These are phyloP conservation scores for Acacia pycnantha DNA, from an alignment of 331 rosid species.

Conservation along the genomic window DNA sequence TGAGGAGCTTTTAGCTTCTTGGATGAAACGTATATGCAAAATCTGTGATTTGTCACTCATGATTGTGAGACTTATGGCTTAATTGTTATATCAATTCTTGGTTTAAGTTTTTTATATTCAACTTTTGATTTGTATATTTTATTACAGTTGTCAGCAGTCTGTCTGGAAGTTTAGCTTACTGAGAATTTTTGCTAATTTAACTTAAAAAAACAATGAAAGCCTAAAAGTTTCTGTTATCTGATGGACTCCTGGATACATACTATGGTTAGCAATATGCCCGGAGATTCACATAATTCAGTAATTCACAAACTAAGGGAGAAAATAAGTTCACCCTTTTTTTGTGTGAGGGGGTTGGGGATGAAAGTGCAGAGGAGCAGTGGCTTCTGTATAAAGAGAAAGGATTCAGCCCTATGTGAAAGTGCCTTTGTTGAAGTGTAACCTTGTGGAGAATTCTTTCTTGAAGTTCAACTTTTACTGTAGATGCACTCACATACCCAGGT, in stretches of 20 bases:
- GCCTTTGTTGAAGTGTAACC: not conserved
- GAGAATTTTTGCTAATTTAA: not conserved
- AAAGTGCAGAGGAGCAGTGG: not conserved
- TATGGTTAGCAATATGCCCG: not conserved
- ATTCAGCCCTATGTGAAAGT: not conserved
- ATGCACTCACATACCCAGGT: not conserved
- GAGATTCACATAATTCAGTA: not conserved
- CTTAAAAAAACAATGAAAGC: not conserved
- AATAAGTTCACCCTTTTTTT: not conserved
- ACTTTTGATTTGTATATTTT: not conserved
- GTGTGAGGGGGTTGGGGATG: not conserved
- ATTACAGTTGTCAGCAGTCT: constrained; percentile 3
- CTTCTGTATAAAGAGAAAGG: not conserved
- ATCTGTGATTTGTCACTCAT: not conserved
- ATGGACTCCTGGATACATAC: too few species aligned
- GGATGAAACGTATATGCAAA: not conserved
- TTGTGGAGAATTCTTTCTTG: not conserved
- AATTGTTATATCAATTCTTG: not conserved
- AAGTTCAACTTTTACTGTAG: not conserved
- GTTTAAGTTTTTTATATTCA: not conserved
- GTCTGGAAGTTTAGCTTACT: constrained; percentile 4
- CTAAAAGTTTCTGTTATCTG: not conserved
- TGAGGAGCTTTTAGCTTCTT: not conserved
- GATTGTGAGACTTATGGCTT: not conserved
- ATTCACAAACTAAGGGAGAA: not conserved